Evolutionary conservation across 1,139 yeast species (phyloP), one percentile per base, ranked within the genome.

Genomic region (Nakaseomyces nivariensis): DNA sequence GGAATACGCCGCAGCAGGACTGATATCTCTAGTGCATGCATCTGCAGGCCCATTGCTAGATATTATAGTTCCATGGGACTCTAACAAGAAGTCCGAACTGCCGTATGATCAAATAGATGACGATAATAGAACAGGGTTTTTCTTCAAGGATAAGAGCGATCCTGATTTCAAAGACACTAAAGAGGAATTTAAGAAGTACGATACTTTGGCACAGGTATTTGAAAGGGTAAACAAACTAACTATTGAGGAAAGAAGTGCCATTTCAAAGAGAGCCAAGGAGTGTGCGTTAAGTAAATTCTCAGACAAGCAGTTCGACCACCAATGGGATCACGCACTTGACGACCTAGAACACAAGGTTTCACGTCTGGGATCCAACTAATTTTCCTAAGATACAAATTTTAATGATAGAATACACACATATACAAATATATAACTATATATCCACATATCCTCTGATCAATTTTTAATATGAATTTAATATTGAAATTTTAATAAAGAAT

Each of bases 41-140:
- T 85, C 95, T 48, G 95, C 96, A 0, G 99, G 99, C 0, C 99
- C 99, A 10, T 73, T 78, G 49, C 71, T 83, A 53, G 99, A 94
- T 66, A 92, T 94, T 54, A 92, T 87, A 8, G 75, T 76, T 8
- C 80, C 81, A 8, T 74, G 76, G 66, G 76, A 78, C 49, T 66
- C 69, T 0, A 53, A 61, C 17, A 57, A 58, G 1, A 57, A 66
- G 29, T 55, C 52, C 27, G 64, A 63, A 48, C 63, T 66, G 6
- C 56, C 56, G 1, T 53, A 56, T 13, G 59, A 63, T 27, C 58
- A 58, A 6, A 27, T 36, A 24, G 43, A 42, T 3, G 56, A 57
- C 1, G 51, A 58, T 11, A 73, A 74, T 32, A 72, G 74, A 46
- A 76, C 85, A 0, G 96, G 96, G 0, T 82, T 83, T 56, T 84